Base-by-base conservation (phyloP, 2,329 filamentous ascomycete genomes). In the Aspergillus texensis region DNA sequence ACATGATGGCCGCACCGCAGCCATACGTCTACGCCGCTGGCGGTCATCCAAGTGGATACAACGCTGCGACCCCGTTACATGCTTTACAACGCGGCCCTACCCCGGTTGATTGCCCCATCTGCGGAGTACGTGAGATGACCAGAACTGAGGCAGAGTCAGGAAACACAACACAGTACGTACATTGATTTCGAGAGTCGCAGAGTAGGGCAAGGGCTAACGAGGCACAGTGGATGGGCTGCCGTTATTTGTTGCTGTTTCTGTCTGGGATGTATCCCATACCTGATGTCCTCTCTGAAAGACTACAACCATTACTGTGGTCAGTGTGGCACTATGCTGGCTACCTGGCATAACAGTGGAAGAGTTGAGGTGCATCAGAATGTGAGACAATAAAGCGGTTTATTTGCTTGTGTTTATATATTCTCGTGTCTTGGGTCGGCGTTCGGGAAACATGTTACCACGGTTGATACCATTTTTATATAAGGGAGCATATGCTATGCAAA, bases 191-290 rank as follows among this genome's bases (percentile, higher is more conserved):
- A 12, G 21, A 21, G 34, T 6, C 21, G 3, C 6, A 4, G 21
- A 5, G 11, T 11, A 11, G 19, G 16, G 3, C 9, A 12, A 52
- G 21, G 41, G 5, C 30, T 53, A 53, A 61, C 45, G 48, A 41
- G 50, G 3, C 2, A 11, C 28, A 84, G 82, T 73, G 79, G 74
- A 0, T 84, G 81, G 82, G 82, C 79, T 11, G 71, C 77, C 5
- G 68, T 79, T 28, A 68, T 83, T 55, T 84, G 82, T 74, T 77
- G 74, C 62, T 72, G 78, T 59, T 70, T 71, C 64, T 81, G 80
- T 64, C 67, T 84, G 5, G 80, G 82, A 14, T 85, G 82, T 66
- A 78, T 84, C 53, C 82, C 83, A 0, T 85, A 84, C 65, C 45
- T 83, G 34, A 78, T 84, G 70, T 77, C 77, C 30, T 78, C 75